A percentile compares a stretch with the other conserved stretches of the same genome.
Conservation (phyloP, 352 stramenopile genomes). For the Poterioochromonas sp. region DNA sequence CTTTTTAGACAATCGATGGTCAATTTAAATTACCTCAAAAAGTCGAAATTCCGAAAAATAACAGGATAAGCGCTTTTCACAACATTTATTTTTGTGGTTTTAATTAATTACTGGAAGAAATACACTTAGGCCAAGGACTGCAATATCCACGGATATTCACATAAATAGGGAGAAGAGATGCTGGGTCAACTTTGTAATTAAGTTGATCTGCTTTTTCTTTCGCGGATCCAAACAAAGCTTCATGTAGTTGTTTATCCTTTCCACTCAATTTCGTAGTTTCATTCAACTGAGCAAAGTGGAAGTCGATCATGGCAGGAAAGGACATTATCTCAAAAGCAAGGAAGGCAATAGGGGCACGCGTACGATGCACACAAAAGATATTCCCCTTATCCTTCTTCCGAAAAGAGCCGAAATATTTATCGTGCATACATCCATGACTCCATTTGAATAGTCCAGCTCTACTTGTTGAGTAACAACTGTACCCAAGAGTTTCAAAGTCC, state of each 20-base stretch:
- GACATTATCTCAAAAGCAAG: slow-evolving; percentile 12
- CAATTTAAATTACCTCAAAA: no score
- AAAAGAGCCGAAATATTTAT: slow-evolving; percentile 8
- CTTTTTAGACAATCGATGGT: no score
- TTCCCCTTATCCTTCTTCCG: slow-evolving; percentile 28
- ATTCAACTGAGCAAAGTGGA: background rate
- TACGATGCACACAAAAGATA: slow-evolving; percentile 27
- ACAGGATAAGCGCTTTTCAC: background rate
- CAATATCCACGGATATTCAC: slow-evolving; percentile 6
- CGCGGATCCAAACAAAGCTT: background rate
- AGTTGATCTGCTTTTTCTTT: background rate
- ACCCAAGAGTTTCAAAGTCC: slow-evolving; percentile 2
- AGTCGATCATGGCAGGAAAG: slow-evolving; percentile 14
- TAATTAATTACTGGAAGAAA: background rate
- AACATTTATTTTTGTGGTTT: no score
- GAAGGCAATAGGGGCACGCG: background rate
- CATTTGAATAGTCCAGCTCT: slow-evolving; percentile 33
- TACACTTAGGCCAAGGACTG: background rate
- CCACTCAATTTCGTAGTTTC: no score
- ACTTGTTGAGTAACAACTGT: slow-evolving; percentile 29
- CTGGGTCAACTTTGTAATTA: background rate
- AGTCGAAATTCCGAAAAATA: no score
- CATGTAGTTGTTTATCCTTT: background rate
- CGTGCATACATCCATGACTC: slow-evolving; percentile 12
- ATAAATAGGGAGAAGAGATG: background rate